A percentile compares a stretch with the other conserved stretches of the same genome.
Evolutionary conservation across 176 grass and related monocot genomes (phyloP).

Genomic region (maize (Zea mays)): DNA sequence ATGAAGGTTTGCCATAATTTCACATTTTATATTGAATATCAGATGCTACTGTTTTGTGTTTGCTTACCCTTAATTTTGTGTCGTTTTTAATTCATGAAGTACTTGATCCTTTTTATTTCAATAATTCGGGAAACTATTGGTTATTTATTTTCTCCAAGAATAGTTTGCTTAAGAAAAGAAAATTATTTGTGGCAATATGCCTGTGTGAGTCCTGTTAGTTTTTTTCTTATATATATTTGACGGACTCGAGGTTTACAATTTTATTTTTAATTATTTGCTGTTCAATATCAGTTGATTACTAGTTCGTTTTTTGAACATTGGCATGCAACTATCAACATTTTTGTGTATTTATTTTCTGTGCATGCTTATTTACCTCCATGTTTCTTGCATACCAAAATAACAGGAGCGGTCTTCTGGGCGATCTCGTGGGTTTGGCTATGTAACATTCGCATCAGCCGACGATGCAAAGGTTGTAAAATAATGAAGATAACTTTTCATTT

Average conservation of each 20-base stretch:
- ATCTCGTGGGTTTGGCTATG: slow-evolving; percentile 91
- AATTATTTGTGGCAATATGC: neutral
- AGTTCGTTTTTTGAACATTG: neutral
- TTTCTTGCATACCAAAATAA: slow-evolving; percentile 44
- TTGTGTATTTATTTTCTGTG: no score
- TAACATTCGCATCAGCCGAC: slow-evolving; percentile 82
- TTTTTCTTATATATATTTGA: neutral
- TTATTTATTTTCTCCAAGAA: slow-evolving; percentile 8
- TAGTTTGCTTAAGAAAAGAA: neutral
- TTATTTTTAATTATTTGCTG: neutral
- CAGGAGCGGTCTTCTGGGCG: slow-evolving; percentile 82
- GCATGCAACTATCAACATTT: neutral
- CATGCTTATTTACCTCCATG: neutral
- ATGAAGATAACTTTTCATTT: neutral
- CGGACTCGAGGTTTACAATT: neutral
- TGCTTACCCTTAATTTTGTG: neutral
- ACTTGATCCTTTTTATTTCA: neutral
- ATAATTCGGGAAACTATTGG: neutral
- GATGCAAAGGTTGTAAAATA: slow-evolving; percentile 67
- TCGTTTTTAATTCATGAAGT: neutral
- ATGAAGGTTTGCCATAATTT: slow-evolving; percentile 68
- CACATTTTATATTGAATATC: neutral
- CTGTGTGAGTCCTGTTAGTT: neutral
- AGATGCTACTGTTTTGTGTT: neutral
- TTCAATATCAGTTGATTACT: neutral